Conservation (phyloP, 2,329 filamentous ascomycete species). For the Cadophora luteo-olivacea region DNA sequence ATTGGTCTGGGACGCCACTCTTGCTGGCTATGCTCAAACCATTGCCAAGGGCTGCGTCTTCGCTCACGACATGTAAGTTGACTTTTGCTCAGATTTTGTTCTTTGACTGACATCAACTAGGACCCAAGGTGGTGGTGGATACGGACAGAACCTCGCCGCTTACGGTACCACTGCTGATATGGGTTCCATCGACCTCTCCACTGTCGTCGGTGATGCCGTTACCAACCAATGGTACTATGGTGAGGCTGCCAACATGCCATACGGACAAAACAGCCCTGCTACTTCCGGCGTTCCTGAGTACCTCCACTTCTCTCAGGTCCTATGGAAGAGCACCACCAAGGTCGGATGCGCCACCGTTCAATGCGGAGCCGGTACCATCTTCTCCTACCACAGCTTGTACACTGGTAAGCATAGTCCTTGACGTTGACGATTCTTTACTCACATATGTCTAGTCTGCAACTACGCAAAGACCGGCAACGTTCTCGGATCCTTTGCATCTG, state of each 20-base stretch:
- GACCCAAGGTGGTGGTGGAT: slow-evolving; percentile 64
- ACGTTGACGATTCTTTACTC: slow-evolving; percentile 29
- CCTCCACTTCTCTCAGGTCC: slow-evolving; percentile 74
- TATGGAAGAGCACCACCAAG: slow-evolving; percentile 68
- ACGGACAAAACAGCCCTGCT: slow-evolving; percentile 66
- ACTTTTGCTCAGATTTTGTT: not conserved
- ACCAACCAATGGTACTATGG: slow-evolving; percentile 90
- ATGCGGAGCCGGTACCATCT: slow-evolving; percentile 61
- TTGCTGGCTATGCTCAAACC: slow-evolving; percentile 67
- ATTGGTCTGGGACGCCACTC: slow-evolving; percentile 69
- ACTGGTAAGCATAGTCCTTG: slow-evolving; percentile 64
- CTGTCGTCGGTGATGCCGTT: slow-evolving; percentile 70
- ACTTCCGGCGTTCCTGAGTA: slow-evolving; percentile 50
- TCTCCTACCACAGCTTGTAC: slow-evolving; percentile 81
- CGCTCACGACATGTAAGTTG: slow-evolving; percentile 75
- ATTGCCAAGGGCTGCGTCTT: slow-evolving; percentile 75
- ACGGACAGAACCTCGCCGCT: slow-evolving; percentile 93
- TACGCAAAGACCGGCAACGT: slow-evolving; percentile 54
- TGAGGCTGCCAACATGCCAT: slow-evolving; percentile 64
- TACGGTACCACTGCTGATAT: slow-evolving; percentile 52
- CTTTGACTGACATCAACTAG: slow-evolving; percentile 50
- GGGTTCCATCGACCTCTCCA: slow-evolving; percentile 55
- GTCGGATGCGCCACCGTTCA: slow-evolving; percentile 68
- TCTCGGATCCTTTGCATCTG: slow-evolving; percentile 56
- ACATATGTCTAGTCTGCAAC: slow-evolving; percentile 42